A percentile compares a stretch with the other conserved stretches of the same genome.
Conservation (phyloP, 306 rosid species). For the Lupinus albus region DNA sequence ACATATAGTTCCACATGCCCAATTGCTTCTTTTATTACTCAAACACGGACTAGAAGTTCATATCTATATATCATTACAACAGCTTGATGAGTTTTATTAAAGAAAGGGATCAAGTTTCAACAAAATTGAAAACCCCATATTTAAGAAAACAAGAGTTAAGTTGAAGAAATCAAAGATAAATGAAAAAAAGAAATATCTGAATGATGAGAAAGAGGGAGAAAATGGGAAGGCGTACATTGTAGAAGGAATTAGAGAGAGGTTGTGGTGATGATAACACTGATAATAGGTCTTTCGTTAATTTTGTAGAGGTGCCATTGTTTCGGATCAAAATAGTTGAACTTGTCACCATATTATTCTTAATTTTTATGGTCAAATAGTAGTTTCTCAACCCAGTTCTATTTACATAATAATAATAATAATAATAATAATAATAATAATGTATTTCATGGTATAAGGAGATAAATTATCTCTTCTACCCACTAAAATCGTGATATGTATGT, state of each 20-base stretch:
- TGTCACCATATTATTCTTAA: neutral
- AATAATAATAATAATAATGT: too few species aligned
- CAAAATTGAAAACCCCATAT: conserved; percentile 20
- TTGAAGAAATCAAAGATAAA: neutral
- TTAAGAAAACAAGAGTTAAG: neutral
- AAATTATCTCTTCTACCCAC: too few species aligned
- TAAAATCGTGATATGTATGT: too few species aligned
- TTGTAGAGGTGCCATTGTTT: neutral
- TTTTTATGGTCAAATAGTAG: too few species aligned
- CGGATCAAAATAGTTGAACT: conserved; percentile 6
- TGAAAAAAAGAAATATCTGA: neutral
- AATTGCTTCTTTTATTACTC: neutral
- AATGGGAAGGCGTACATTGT: conserved; percentile 7
- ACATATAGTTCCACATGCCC: neutral
- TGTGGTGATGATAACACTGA: neutral
- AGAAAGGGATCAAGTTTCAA: neutral
- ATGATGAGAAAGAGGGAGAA: neutral
- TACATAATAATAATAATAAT: too few species aligned
- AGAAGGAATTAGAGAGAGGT: neutral
- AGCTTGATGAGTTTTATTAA: too few species aligned
- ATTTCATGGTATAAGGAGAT: too few species aligned
- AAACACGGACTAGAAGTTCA: too few species aligned
- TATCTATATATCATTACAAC: too few species aligned
- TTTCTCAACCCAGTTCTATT: too few species aligned
- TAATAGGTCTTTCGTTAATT: neutral